Conservation (phyloP, 176 grass and related monocot genomes). For the Thinopyrum elongatum region DNA sequence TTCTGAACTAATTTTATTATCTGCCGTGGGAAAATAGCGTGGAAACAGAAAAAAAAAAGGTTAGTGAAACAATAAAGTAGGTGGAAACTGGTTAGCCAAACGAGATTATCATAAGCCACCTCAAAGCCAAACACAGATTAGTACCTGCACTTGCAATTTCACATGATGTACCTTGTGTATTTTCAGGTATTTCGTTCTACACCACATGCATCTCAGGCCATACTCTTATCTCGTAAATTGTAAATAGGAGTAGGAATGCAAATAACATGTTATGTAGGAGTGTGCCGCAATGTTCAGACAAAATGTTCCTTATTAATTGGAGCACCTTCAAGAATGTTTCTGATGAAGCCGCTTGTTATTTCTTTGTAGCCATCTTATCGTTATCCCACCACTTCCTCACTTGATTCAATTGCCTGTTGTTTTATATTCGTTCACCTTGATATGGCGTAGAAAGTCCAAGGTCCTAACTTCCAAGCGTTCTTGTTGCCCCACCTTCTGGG, state of each 20-base stretch:
- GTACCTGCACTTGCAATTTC: neutral
- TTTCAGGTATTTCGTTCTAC: neutral
- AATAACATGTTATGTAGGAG: neutral
- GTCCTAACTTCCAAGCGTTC: neutral
- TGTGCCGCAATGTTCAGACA: neutral
- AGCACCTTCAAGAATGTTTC: neutral
- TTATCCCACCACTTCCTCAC: neutral
- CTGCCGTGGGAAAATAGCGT: neutral
- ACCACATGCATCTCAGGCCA: neutral
- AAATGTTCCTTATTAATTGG: neutral
- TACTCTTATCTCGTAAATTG: constrained; percentile 10
- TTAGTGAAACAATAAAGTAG: neutral
- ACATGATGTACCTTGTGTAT: neutral
- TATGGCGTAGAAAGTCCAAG: neutral
- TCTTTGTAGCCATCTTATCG: neutral
- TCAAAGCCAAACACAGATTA: neutral
- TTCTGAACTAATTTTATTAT: neutral
- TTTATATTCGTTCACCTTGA: constrained; percentile 21
- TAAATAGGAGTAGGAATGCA: constrained; percentile 3
- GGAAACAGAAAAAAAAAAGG: neutral
- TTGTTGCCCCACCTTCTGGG: neutral
- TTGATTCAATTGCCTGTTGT: neutral
- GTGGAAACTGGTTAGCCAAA: neutral
- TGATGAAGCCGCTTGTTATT: constrained; percentile 1
- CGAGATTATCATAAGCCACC: neutral